Evolutionary conservation across 2,329 filamentous ascomycete species (phyloP), one percentile per base, ranked within the genome.

Genomic region (Aspergillus japonicus): DNA sequence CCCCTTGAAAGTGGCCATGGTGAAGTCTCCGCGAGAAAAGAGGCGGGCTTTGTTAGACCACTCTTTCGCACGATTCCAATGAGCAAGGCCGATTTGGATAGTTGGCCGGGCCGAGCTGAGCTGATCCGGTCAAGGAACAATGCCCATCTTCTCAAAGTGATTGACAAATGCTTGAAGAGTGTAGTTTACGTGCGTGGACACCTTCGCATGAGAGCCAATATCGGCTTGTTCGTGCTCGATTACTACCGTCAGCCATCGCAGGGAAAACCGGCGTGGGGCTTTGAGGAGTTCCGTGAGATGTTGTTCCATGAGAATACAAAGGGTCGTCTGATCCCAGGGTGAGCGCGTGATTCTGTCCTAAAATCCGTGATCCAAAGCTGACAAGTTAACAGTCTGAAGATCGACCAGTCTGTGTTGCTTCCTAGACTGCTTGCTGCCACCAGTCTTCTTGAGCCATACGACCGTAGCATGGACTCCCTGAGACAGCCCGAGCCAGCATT

Each of bases 201-300:
- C 58, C 60, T 77, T 35, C 74, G 75, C 11, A 77, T 81, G 75
- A 71, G 78, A 44, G 70, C 78, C 2, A 76, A 76, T 24, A 73
- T 81, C 51, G 78, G 78, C 4, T 69, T 71, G 3, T 76, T 80
- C 56, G 68, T 76, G 3, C 69, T 80, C 24, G 69, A 73, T 10
- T 64, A 71, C 12, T 80, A 75, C 55, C 70, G 71, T 14, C 54
- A 62, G 19, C 71, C 75, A 0, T 54, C 64, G 2, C 62, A 72
- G 33, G 64, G 62, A 11, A 67, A 65, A 35, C 24, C 60, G 5
- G 65, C 60, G 31, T 76, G 77, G 61, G 59, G 61, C 2, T 71
- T 76, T 58, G 71, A 74, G 47, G 76, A 80, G 47, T 80, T 81
- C 56, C 66, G 69, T 44, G 68, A 71, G 23, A 79, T 79, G 76